These are phyloP conservation scores for Tricholoma matsutake DNA, from an alignment of 768 basidiomycete genomes.

Conservation along the genomic window DNA sequence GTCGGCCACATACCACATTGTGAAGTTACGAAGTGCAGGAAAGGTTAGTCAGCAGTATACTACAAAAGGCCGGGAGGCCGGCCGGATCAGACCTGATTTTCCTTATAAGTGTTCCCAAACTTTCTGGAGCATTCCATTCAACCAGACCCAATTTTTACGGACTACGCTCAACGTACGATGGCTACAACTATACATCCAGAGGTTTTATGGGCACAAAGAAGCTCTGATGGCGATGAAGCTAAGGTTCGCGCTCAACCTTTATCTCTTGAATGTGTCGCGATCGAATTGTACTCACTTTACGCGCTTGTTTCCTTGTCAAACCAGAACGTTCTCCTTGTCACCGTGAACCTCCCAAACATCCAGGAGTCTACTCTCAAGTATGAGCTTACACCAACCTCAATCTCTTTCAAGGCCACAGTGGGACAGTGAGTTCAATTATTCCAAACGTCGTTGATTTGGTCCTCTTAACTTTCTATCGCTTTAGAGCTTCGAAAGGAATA, in stretches of 20 bases:
- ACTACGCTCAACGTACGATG: conserved; percentile 1
- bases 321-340: conserved; percentile 80
- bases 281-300: conserved; percentile 10
- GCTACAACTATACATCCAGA: conserved; percentile 71
- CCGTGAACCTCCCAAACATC: conserved; percentile 81
- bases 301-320: conserved; percentile 10
- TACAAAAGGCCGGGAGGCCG: background rate
- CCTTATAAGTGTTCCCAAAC: conserved; percentile 20
- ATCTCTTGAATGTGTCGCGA: conserved; percentile 17
- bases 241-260: conserved; percentile 50
- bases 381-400: conserved; percentile 49
- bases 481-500: conserved; percentile 36
- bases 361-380: conserved; percentile 53
- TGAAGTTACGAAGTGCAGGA: conserved; percentile 5
- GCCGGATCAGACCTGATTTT: background rate
- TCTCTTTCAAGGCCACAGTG: conserved; percentile 65
- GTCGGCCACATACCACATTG: conserved; percentile 50
- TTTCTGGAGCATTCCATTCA: conserved; percentile 44
- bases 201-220: conserved; percentile 94
- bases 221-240: conserved; percentile 55
- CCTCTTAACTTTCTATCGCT: conserved; percentile 11
- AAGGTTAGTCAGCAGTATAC: background rate
- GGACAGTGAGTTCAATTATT: conserved; percentile 48
- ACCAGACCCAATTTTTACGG: conserved; percentile 18
- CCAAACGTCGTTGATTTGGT: background rate